Base-by-base conservation (phyloP, 352 stramenopile genomes). In the Globisporangium mamillatum region DNA sequence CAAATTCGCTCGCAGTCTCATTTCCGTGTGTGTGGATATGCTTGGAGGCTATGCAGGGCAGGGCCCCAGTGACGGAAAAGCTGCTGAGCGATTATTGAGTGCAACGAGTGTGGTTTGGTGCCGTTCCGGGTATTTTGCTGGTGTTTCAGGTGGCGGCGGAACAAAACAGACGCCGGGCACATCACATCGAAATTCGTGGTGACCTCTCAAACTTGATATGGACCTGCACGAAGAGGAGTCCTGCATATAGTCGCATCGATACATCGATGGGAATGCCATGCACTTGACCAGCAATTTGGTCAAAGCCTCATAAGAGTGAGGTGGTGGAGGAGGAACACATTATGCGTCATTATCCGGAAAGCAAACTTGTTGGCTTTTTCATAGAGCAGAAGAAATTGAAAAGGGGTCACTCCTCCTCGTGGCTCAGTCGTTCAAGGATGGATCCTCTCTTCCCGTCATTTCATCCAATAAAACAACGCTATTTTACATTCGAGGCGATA, bases 341-440 rank as follows among this genome's bases (percentile, higher is more conserved):
- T 44, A 10, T 5, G 36, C 36, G 2, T 44, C 12, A 44, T 44
- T 32, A 7, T 32, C 29, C 36, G 9, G 12, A 44, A 44, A 44
- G 10, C 36, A 25, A 56, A 20, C 29, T 22, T 2, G 50, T 25
- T 55, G 48, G 34, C 2, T 18, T 36, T 32, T 32, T 32, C 29
- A 32, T 4, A 32, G 29, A 32, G 29, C 4, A 32, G 29, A 32
- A 22, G 10, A 24, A 25, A 38, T 61, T 29, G 29, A 38, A 60
- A 27, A 44, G 14, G 29, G 58, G 58, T 63, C 58, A 63, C 27
- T 38, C 58, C 58, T 63, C 58, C 58, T 48, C n/a, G 34, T 36
- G 24, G 36, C 22, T 16, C n/a, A 44, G 48, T 27, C 14, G 12
- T 50, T 36, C 24, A 38, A 34, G 1, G 4, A 14, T 64, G 24